Evolutionary conservation across 352 stramenopile species (phyloP), one percentile per base, ranked within the genome.

Genomic region (Pythium plurisporium): DNA sequence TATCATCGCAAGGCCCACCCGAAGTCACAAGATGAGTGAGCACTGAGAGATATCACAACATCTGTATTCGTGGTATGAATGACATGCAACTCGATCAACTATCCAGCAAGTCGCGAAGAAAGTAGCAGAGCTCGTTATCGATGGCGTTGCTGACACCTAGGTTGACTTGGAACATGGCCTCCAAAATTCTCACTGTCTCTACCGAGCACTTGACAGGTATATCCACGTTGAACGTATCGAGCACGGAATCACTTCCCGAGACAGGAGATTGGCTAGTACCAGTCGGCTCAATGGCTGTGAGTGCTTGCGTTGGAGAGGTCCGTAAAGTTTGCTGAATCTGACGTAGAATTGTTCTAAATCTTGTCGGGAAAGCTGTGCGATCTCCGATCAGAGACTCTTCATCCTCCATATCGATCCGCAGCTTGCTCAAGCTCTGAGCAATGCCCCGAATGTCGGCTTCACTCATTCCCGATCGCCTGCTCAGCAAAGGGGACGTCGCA

Each of bases 61-160:
- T n/a, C n/a, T n/a, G n/a, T n/a, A n/a, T n/a, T n/a, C n/a, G n/a
- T n/a, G n/a, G n/a, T n/a, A n/a, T n/a, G n/a, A n/a, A n/a, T n/a
- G n/a, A n/a, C n/a, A n/a, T n/a, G n/a, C n/a, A n/a, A n/a, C n/a
- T n/a, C n/a, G n/a, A 19, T 49, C 42, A 60, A 43, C 27, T 69
- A 34, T 88, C 76, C 23, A 92, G 67, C 30, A 87, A 62, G 33
- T 92, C 76, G 34, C 79, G 65, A 12, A 90, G 65, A 33, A 89
- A 92, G 53, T 87, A 89, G 59, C 79, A 90, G 36, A 91, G 69
- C 17, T 62, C 47, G 50, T 84, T 86, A 45, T 89, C 70, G n/a
- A 65, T 50, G 4, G 68, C 48, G 36, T 44, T 59, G 30, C 69
- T 67, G 15, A 70, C 50, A 22, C 77, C 74, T 43, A 59, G 73